These are phyloP conservation scores for Nannizziopsis arthrosporioides DNA, from an alignment of 2,329 filamentous ascomycete genomes.

Conservation along the genomic window DNA sequence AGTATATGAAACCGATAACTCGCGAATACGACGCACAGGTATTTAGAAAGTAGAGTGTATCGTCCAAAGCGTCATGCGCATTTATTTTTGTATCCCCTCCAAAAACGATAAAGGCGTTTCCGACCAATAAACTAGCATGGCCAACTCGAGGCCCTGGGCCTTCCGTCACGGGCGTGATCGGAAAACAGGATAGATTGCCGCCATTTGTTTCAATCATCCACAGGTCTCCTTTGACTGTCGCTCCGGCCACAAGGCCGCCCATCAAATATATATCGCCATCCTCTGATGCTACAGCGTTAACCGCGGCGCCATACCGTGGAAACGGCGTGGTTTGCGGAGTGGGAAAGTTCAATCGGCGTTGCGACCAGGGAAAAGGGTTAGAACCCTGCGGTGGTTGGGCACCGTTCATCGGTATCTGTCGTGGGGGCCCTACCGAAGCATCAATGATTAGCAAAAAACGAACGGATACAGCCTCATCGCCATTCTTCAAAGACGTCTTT, in stretches of 20 bases:
- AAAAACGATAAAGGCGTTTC: slow-evolving; percentile 98
- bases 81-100: slow-evolving; percentile 97
- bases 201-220: slow-evolving; percentile 91
- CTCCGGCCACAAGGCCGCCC: slow-evolving; percentile 89
- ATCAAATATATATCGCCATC: slow-evolving; percentile 97
- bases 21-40: slow-evolving; percentile 58
- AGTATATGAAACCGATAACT: slow-evolving; percentile 6
- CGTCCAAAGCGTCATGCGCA: slow-evolving; percentile 79
- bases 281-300: slow-evolving; percentile 85
- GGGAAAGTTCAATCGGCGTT: slow-evolving; percentile 75
- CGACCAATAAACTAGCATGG: slow-evolving; percentile 84
- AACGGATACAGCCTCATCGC: background rate
- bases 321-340: slow-evolving; percentile 76
- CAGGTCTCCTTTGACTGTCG: slow-evolving; percentile 89
- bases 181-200: slow-evolving; percentile 78
- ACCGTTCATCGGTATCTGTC: slow-evolving; percentile 46
- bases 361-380: slow-evolving; percentile 90
- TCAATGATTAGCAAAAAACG: background rate
- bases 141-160: slow-evolving; percentile 91
- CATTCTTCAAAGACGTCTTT: background rate
- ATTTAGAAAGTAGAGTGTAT: slow-evolving; percentile 91
- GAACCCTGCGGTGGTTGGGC: slow-evolving; percentile 34
- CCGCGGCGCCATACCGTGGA: slow-evolving; percentile 89
- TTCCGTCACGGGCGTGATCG: slow-evolving; percentile 80
- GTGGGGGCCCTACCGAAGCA: slow-evolving; percentile 18